Percentiles rank a stretch among this genome's conserved stretches.
phyloP scores from a whole-genome alignment of 2,329 filamentous ascomycete species.

The Calonectria honghensis region DNA sequence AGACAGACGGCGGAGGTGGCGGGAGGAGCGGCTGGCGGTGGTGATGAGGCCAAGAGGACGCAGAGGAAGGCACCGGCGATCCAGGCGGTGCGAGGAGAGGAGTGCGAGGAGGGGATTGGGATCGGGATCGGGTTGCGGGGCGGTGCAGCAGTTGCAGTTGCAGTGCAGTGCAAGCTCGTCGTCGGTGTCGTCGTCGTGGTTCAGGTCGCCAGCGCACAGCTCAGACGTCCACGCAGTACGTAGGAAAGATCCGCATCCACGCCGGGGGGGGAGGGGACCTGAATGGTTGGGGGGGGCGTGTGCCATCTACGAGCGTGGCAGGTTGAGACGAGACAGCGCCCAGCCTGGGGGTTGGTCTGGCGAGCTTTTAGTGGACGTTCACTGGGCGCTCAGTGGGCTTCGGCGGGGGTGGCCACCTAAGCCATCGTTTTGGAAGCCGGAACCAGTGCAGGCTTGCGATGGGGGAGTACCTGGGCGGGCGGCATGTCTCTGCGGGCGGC shows the following conservation, averaged over 20 bases:
- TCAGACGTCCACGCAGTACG: conserved; percentile 39
- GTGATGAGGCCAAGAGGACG: conserved; percentile 39
- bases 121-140: conserved; percentile 27
- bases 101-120: conserved; percentile 34
- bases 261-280: conserved; percentile 49
- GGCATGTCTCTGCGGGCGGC: background rate
- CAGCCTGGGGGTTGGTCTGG: conserved; percentile 32
- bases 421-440: conserved; percentile 25
- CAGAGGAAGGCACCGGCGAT: conserved; percentile 44
- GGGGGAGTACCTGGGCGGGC: conserved; percentile 29
- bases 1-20: conserved; percentile 35
- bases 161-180: conserved; percentile 36
- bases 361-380: conserved; percentile 21
- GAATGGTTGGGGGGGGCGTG: conserved; percentile 52
- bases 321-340: conserved; percentile 50
- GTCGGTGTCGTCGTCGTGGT: conserved; percentile 44
- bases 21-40: conserved; percentile 38
- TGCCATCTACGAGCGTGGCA: conserved; percentile 50
- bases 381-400: conserved; percentile 26
- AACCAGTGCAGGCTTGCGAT: conserved; percentile 31
- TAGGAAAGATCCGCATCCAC: conserved; percentile 54
- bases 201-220: conserved; percentile 52
- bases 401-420: conserved; percentile 29
- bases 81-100: conserved; percentile 40
- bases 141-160: conserved; percentile 30